These are phyloP conservation scores for Suhomyces sp. DNA, from an alignment of 805 yeast genomes.

Conservation along the genomic window DNA sequence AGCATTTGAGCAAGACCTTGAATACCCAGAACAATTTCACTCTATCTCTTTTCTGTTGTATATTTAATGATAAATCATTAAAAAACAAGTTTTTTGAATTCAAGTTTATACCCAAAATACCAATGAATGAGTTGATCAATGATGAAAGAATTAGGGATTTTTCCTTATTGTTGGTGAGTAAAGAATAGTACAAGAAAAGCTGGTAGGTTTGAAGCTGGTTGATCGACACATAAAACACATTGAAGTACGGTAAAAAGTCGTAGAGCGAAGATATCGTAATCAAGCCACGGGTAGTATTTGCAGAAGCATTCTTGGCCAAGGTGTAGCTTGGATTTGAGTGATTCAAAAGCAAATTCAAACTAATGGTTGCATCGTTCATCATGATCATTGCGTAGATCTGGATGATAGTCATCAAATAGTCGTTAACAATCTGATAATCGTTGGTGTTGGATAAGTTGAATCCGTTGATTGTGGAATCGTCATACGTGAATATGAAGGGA, in stretches of 20 bases:
- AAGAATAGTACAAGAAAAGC: slow-evolving; percentile 47
- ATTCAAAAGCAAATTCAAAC: slow-evolving; percentile 39
- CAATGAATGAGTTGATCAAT: slow-evolving; percentile 41
- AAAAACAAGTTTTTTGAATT: slow-evolving; percentile 41
- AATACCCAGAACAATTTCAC: slow-evolving; percentile 48
- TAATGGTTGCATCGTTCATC: slow-evolving; percentile 47
- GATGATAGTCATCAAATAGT: slow-evolving; percentile 42
- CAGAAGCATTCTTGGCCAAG: slow-evolving; percentile 3
- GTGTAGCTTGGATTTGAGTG: slow-evolving; percentile 33
- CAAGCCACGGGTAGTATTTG: neutral
- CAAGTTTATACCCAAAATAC: slow-evolving; percentile 41
- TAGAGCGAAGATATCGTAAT: slow-evolving; percentile 37
- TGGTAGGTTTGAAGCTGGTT: slow-evolving; percentile 50
- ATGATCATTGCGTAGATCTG: slow-evolving; percentile 51
- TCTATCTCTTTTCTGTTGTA: slow-evolving; percentile 35
- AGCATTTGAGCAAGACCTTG: slow-evolving; percentile 40
- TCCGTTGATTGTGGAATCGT: slow-evolving; percentile 45
- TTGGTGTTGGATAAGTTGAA: slow-evolving; percentile 43
- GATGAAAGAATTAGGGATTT: slow-evolving; percentile 37
- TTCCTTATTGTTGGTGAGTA: slow-evolving; percentile 42
- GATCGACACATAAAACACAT: slow-evolving; percentile 46
- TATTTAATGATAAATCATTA: slow-evolving; percentile 43
- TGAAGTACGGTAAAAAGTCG: slow-evolving; percentile 46
- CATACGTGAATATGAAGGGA: slow-evolving; percentile 46
- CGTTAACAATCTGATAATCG: slow-evolving; percentile 41